phyloP scores from a whole-genome alignment of 2,329 filamentous ascomycete genomes.

The Capronia americana region DNA sequence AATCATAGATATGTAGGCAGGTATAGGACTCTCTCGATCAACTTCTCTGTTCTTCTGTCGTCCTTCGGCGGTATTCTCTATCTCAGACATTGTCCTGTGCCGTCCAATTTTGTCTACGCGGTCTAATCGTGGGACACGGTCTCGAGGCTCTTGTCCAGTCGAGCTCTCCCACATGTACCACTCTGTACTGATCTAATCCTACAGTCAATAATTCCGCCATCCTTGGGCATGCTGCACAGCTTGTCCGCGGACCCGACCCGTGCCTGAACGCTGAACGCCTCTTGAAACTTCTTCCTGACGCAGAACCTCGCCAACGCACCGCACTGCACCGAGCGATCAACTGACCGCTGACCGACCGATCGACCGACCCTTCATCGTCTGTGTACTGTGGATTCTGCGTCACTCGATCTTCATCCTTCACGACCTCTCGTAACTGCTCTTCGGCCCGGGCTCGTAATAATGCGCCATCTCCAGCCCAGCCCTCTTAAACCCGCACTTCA shows the following conservation, averaged over 20 bases:
- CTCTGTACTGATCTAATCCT: background rate
- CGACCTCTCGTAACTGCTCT: conserved; percentile 26
- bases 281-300: background rate
- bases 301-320: background rate
- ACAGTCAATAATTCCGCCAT: background rate
- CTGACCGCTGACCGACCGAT: too few relatives aligned
- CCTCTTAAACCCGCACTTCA: conserved; percentile 94
- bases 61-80: background rate
- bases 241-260: background rate
- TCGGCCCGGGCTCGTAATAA: conserved; percentile 66
- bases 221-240: background rate
- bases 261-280: background rate
- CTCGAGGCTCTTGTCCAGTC: background rate
- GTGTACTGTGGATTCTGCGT: background rate
- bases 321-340: background rate
- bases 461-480: conserved; percentile 97
- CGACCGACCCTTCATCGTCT: background rate
- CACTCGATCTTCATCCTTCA: background rate
- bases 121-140: background rate
- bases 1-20: background rate
- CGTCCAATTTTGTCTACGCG: background rate
- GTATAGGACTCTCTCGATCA: background rate
- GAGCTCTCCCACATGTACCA: background rate
- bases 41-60: background rate
- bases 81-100: background rate